A percentile compares a stretch with the other conserved stretches of the same genome.
Conservation (phyloP, 2,329 filamentous ascomycete genomes). For the Trichoderma brevicompactum region DNA sequence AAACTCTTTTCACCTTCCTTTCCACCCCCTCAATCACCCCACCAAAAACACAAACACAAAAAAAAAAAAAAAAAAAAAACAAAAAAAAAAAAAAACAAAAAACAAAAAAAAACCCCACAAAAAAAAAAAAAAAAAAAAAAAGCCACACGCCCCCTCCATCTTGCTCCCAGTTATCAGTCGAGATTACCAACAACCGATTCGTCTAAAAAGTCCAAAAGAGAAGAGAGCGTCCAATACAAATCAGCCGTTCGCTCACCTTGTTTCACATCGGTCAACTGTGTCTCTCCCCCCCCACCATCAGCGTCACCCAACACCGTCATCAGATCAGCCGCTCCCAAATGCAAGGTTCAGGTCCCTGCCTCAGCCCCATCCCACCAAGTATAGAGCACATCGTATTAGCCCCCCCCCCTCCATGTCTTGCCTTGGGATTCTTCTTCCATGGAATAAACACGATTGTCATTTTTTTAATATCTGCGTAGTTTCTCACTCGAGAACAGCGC, state of each 20-base stretch:
- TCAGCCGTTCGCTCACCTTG: conserved; percentile 5
- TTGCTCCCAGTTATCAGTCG: not conserved
- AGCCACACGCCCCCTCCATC: not conserved
- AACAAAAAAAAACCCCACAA: too few species aligned
- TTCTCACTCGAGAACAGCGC: not conserved
- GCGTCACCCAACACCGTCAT: conserved; percentile 1
- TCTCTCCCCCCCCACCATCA: not conserved
- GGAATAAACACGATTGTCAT: not conserved
- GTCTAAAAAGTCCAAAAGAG: not conserved
- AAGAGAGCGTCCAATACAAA: not conserved
- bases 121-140: too few species aligned
- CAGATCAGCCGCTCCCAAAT: conserved; percentile 4
- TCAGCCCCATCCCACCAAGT: not conserved
- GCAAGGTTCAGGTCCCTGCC: conserved; percentile 5
- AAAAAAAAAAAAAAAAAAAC: too few species aligned
- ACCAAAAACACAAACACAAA: too few species aligned
- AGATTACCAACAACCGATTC: not conserved
- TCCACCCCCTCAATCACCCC: too few species aligned
- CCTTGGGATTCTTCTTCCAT: too few species aligned
- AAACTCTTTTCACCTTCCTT: too few species aligned
- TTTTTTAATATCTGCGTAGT: not conserved
- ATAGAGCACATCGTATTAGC: not conserved
- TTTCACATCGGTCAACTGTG: conserved; percentile 3
- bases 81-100: too few species aligned
- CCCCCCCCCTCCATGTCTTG: too few species aligned